Conservation (phyloP, 371 early-diverging fungal genomes). For the Fennellomyces sp. region DNA sequence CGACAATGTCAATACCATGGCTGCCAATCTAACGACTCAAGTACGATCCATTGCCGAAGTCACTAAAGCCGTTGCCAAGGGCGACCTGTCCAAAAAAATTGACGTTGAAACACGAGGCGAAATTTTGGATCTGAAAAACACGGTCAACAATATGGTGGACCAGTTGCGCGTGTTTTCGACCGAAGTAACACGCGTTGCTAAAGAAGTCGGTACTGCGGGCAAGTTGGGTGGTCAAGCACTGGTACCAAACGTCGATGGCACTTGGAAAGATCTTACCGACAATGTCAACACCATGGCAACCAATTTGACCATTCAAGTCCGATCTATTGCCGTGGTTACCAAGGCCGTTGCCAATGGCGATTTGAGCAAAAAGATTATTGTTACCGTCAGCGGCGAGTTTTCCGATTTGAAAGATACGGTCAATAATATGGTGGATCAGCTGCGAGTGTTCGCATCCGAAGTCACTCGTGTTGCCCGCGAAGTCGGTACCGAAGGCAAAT, state of each 20-base stretch:
- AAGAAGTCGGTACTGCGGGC: conserved; percentile 56
- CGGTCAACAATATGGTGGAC: conserved; percentile 64
- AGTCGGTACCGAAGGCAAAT: conserved; percentile 53
- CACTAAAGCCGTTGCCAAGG: conserved; percentile 55
- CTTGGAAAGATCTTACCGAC: conserved; percentile 54
- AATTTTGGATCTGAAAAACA: conserved; percentile 66
- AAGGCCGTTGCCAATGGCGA: conserved; percentile 60
- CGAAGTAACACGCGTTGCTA: conserved; percentile 47
- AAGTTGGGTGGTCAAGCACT: conserved; percentile 42
- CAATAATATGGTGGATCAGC: conserved; percentile 50
- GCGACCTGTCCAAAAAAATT: conserved; percentile 62
- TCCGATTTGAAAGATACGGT: conserved; percentile 47
- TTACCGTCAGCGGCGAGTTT: conserved; percentile 68
- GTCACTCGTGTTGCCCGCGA: conserved; percentile 35
- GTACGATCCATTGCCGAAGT: conserved; percentile 60
- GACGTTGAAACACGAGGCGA: conserved; percentile 69
- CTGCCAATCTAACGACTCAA: conserved; percentile 51
- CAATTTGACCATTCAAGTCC: conserved; percentile 51
- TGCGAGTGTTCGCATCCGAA: conserved; percentile 40
- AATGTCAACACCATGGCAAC: conserved; percentile 54
- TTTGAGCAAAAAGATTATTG: conserved; percentile 56
- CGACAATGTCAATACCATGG: conserved; percentile 56
- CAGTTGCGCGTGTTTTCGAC: conserved; percentile 42
- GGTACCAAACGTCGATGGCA: conserved; percentile 49
- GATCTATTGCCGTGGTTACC: conserved; percentile 55